Conservation (phyloP, 148 eudicot genomes). For the Arctostaphylos glauca region DNA sequence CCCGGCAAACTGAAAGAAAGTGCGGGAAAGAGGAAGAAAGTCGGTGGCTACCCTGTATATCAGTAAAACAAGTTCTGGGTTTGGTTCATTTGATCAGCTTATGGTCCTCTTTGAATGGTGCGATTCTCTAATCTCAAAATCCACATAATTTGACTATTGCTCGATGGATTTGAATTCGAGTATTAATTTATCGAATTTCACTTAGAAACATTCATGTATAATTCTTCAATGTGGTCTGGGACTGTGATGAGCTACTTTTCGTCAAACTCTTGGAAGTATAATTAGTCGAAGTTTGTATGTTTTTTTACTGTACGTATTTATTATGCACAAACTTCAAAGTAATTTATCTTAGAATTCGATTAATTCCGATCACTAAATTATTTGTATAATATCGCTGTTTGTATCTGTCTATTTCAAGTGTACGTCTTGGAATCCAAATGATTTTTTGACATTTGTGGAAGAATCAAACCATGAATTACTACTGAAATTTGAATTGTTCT, state of each 20-base stretch:
- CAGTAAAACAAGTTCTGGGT: conserved; percentile 24
- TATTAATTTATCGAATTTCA: neutral
- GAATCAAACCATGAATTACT: neutral
- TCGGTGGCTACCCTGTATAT: neutral
- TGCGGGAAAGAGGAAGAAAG: conserved; percentile 18
- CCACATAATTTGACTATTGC: neutral
- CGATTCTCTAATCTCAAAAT: neutral
- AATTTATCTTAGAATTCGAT: neutral
- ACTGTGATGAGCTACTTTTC: neutral
- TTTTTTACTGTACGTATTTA: neutral
- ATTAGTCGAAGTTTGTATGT: neutral
- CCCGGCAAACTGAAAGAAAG: conserved; percentile 7
- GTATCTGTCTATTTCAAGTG: neutral
- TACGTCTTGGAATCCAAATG: neutral
- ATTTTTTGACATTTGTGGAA: neutral
- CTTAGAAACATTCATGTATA: neutral
- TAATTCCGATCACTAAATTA: neutral
- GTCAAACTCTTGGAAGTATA: neutral
- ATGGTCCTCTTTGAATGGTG: conserved; percentile 14
- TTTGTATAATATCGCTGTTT: neutral
- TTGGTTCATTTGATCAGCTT: conserved; percentile 15
- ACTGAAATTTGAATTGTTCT: neutral
- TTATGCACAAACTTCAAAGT: neutral
- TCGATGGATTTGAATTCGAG: neutral
- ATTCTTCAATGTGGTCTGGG: neutral